A percentile compares a stretch with the other conserved stretches of the same genome.
These are phyloP conservation scores for Botryotinia narcissicola DNA, from an alignment of 2,329 filamentous ascomycete species.

Conservation along the genomic window DNA sequence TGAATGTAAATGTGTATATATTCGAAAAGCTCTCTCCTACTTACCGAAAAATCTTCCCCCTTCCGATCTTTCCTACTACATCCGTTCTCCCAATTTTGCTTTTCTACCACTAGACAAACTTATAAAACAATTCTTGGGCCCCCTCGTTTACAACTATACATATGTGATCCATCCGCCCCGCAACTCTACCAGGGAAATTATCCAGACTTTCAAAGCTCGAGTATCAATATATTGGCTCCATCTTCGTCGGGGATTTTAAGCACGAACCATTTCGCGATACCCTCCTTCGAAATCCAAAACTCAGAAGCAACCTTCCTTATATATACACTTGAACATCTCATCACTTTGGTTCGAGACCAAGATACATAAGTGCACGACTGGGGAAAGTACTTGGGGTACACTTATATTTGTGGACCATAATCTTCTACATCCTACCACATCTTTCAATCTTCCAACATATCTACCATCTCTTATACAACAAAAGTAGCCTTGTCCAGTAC, in stretches of 20 bases:
- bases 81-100: neutral
- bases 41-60: neutral
- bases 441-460: neutral
- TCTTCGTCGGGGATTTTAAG: neutral
- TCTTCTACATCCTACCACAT: neutral
- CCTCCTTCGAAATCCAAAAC: neutral
- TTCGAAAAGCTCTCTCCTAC: neutral
- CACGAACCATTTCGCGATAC: constrained; percentile 9
- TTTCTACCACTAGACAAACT: neutral
- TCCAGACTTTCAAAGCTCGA: neutral
- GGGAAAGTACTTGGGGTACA: neutral
- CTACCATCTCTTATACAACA: neutral
- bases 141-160: neutral
- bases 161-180: constrained; percentile 2
- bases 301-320: neutral
- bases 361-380: constrained; percentile 2
- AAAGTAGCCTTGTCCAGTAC: neutral
- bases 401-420: constrained; percentile 2
- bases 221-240: constrained; percentile 1
- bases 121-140: neutral
- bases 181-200: constrained; percentile 5
- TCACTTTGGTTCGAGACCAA: neutral
- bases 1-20: neutral
- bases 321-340: neutral
- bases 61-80: neutral